A percentile compares a stretch with the other conserved stretches of the same genome.
Conservation (phyloP, 805 yeast species). For the Monosporozyma aerobia region DNA sequence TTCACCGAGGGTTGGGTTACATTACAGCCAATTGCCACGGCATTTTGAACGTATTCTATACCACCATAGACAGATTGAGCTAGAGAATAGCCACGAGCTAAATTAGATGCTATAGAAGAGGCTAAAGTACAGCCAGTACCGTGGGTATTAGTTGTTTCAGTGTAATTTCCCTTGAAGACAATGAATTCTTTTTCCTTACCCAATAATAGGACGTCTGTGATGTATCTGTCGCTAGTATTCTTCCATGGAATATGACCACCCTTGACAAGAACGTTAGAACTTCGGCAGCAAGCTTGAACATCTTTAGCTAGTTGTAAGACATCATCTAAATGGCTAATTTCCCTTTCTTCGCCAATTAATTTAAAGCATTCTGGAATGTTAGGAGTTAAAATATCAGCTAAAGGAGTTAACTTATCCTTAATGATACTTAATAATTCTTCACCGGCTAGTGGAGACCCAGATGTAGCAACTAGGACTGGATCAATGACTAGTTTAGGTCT, state of each 20-base stretch:
- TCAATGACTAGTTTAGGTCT: slow-evolving; percentile 50
- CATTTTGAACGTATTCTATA: slow-evolving; percentile 58
- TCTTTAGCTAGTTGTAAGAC: slow-evolving; percentile 31
- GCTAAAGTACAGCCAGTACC: slow-evolving; percentile 90
- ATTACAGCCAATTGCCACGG: slow-evolving; percentile 41
- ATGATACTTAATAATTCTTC: slow-evolving; percentile 33
- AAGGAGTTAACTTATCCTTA: slow-evolving; percentile 37
- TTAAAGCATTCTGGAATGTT: slow-evolving; percentile 58
- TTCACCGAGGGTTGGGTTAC: slow-evolving; percentile 29
- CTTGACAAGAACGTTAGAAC: slow-evolving; percentile 54
- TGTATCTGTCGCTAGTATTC: slow-evolving; percentile 22
- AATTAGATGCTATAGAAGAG: slow-evolving; percentile 66
- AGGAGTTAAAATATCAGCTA: slow-evolving; percentile 63
- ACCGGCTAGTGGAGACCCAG: slow-evolving; percentile 55
- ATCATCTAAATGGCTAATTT: slow-evolving; percentile 33
- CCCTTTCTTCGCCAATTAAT: slow-evolving; percentile 22
- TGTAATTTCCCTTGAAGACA: slow-evolving; percentile 39
- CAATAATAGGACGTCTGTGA: slow-evolving; percentile 49
- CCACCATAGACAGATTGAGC: slow-evolving; percentile 44
- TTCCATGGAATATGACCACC: slow-evolving; percentile 68
- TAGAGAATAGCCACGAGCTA: slow-evolving; percentile 47
- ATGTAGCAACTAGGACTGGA: slow-evolving; percentile 78
- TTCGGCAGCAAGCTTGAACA: slow-evolving; percentile 33
- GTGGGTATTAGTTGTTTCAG: slow-evolving; percentile 52
- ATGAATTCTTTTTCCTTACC: slow-evolving; percentile 30